Base-by-base conservation (phyloP, 164 flowering plant genomes). In the Protea cynaroides region DNA sequence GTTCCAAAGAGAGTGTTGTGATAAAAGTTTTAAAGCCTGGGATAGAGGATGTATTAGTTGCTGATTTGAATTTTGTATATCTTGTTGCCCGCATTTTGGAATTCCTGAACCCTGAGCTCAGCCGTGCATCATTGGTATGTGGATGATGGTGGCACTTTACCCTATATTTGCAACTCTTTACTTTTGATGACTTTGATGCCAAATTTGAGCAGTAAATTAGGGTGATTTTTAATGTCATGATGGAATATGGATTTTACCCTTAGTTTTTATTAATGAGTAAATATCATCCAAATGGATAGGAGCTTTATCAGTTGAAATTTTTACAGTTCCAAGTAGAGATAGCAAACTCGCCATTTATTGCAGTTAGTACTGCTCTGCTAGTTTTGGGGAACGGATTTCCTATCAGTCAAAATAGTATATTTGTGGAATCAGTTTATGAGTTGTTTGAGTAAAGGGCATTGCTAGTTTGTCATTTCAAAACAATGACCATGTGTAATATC, bases 21-120 rank as follows among this genome's bases (percentile, higher is more conserved):
- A 84, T 93, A 72, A 93, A 93, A 82, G 98, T 93, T 50, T 74
- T 93, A 65, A 93, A 88, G 72, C 98, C 98, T 59, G 98, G 98
- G 66, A 88, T 93, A 63, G 90, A 93, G 76, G 98, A 93, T 64
- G 68, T 84, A 64, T 68, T 90, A 66, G 92, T 93, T 64, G 96
- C 96, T 65, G 98, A 92, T 73, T 77, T 93, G 80, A 93, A 93
- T 76, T 93, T 93, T 67, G 76, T 90, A 4, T 93, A 88, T 55
- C 64, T 90, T 71, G 98, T 82, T 71, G 89, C 97, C 60, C 93
- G 96, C 24, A 84, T 88, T 58, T 72, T 90, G 82, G 98, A 90
- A 80, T 93, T 90, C 70, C 66, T 93, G 80, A 93, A 81, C 75
- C 97, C 98, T 53, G 92, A 88, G 59, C 72, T 93, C 58, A 80